Base-by-base conservation (phyloP, 495 filamentous ascomycete species). In the Aspergillus ellipticus region DNA sequence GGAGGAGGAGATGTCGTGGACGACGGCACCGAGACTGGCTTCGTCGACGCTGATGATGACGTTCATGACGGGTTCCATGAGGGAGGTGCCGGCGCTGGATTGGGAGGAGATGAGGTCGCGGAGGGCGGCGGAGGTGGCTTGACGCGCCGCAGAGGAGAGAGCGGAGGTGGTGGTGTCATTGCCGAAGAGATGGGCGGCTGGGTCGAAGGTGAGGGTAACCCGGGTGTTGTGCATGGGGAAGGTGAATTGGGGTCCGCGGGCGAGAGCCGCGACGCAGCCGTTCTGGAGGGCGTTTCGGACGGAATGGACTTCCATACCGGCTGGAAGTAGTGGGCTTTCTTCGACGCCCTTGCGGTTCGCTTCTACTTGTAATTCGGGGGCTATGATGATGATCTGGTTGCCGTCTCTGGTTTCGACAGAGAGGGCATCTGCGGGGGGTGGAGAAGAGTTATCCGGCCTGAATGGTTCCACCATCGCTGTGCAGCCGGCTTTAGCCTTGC, bases 31-130 rank as follows among this genome's bases (percentile, higher is more conserved):
- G 17, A 96, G 81, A 21, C 82, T 83, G 13, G 79, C 79, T 74
- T 97, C 94, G 63, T 92, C 87, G 52, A 92, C 87, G 67, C 78
- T 81, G 63, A 99, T 93, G 16, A 82, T 84, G 9, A 89, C 91
- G 57, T 85, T 82, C 88, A 96, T 95, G 22, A 97, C 85, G 0
- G 93, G 93, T 68, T 99, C 95, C 78, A 97, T 89, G 42, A 99
- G 74, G 1, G 79, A 81, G 4, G 87, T 79, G 1, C 73, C 73
- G 13, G 42, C 24, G 16, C 66, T 64, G 35, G 50, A 39, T 8
- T 56, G 57, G 19, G 64, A 37, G 35, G 67, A 37, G 22, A n/a
- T n/a, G n/a, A 78, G 64, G 10, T 83, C 77, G 49, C 78, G 77
- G 17, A 96, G 76, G 0, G 88, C 88, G 2, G 74, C 71, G 53